Evolutionary conservation across 176 grass and related monocot genomes (phyloP), one percentile per base, ranked within the genome.

Genomic region (Musa itinerans): DNA sequence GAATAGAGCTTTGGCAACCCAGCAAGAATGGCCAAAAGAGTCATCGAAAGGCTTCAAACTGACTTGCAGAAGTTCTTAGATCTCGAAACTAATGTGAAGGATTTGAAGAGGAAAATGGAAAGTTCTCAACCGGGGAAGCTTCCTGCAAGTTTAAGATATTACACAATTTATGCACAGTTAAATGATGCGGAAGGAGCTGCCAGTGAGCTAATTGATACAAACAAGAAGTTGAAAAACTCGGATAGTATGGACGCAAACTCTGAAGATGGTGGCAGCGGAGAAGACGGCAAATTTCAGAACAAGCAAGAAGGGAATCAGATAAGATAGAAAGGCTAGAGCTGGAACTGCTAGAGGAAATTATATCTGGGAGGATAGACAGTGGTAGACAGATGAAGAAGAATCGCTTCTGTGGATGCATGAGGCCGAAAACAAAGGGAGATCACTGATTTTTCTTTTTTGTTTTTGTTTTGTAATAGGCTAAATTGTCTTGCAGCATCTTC

Each of bases 271-370:
- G 61, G 90, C 34, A 83, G 78, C 50, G 80, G n/a, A 85, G 82
- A 54, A 91, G 84, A 81, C 92, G 77, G 76, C 85, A 89, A 73
- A 89, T 94, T 29, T 76, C 83, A 1, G 89, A 86, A 54, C 82
- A 89, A 76, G 84, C 86, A 72, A 80, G 87, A 49, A 92, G 80
- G 81, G 82, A 82, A 12, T 94, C 88, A 6, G 96, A 99, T 79
- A 95, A 95, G 52, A 84, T 99, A 22, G 91, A 78, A 14, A 82
- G 78, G 51, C 86, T 95, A 76, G 96, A 95, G 55, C 74, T 99
- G 67, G 96, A 99, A 55, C 81, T 89, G 73, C 63, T 99, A 65
- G 89, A 79, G 76, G 96, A 99, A 83, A 94, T 92, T 86, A 73
- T 99, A 49, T 89, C 95, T 61, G 2, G 27, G 27, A 29, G 27